Evolutionary conservation across 306 rosid species (phyloP), one percentile per base, ranked within the genome.

Genomic region (Neltuma alba): DNA sequence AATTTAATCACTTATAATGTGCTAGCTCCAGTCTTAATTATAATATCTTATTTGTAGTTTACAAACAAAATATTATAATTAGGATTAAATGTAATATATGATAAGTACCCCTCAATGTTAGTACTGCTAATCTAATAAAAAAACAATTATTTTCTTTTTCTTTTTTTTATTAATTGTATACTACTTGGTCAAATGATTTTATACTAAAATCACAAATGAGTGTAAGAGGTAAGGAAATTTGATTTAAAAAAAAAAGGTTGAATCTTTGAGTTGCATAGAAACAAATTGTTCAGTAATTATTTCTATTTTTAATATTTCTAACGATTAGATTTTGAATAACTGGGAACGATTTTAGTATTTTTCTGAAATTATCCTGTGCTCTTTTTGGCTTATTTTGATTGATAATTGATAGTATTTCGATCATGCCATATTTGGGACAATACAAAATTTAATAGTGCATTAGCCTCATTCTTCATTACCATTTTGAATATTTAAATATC

Each of bases 271-370:
- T 21, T n/a, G 25, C 2, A 66, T 38, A 40, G 34, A 44, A 62
- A 25, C 75, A 44, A 70, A 70, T 42, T 27, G 20, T 9, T 70
- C 30, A 10, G n/a, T 60, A 20, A 58, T n/a, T 18, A 34, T 76
- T 76, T 76, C 58, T 60, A 61, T 47, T 76, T 77, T 77, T 50
- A 18, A 41, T 21, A 37, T 62, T 21, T 23, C 61, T 28, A 50
- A 25, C 42, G 38, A 75, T 74, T 74, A 54, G 70, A 74, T 54
- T 25, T 13, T 67, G 47, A 65, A 41, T 74, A 28, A 28, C 45
- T 0, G 15, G n/a, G 2, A 61, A 50, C 20, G 52, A 13, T 30
- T 38, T 63, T 71, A 30, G 52, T 52, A 37, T 34, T 47, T 70
- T 71, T 48, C 14, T 70, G 18, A 48, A 55, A 31, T 30, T 64